Evolutionary conservation across 257 asterid genomes (phyloP), one percentile per base, ranked within the genome.

Genomic region (Plectranthus barbatus): DNA sequence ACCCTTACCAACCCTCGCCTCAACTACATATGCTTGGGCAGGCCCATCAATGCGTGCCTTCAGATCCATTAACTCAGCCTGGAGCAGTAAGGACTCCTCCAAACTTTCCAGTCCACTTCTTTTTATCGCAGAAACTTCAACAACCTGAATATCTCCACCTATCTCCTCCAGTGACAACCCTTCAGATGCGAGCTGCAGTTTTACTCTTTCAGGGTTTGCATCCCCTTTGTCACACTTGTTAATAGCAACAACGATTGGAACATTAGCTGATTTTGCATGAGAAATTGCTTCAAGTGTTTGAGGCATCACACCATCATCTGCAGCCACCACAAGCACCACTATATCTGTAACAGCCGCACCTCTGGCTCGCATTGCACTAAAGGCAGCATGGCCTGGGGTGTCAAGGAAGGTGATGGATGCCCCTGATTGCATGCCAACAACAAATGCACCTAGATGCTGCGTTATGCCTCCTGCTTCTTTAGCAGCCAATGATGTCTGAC

Each of bases 321-420:
- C 99, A 53, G 99, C 97, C 72, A 92, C 99, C 56, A 92, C 99
- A 33, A 92, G 84, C 66, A 92, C 99, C 60, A 92, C 94, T 50
- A 92, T 71, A 62, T 92, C 99, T 5, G 99, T 92, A 18, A 92
- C 87, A 4, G 99, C 97, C 29, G 99, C 99, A 58, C 99, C 99
- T 73, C 97, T 67, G 58, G 95, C 95, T 54, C 97, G 89, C 99
- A 92, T 92, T 12, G 97, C 96, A 50, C 97, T 89, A 63, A 92
- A 92, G 69, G 99, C 97, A 14, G 99, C 97, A 57, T 92, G 99
- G 65, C 99, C 99, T 14, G 99, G 99, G 56, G 99, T 92, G 77
- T 92, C 99, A 2, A 92, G 96, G 76, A 92, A 92, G 4, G 99
- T 92, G 69, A 92, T 92, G 47, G 82, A 70, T 11, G 87, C 84